Evolutionary conservation across 176 grass and related monocot genomes (phyloP).

Genomic region (sorghum (Sorghum bicolor)): DNA sequence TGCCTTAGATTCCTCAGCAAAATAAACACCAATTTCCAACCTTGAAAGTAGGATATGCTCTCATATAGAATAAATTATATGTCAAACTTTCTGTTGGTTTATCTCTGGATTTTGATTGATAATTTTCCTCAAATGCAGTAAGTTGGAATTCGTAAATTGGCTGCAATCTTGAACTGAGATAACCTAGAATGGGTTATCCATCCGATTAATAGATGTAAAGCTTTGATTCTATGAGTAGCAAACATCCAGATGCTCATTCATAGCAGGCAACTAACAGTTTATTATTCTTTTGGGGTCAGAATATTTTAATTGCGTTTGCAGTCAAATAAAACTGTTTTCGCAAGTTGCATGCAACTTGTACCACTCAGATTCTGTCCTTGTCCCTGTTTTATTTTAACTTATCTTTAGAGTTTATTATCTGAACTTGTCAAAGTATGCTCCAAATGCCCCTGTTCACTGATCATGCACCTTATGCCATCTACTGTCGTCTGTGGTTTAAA

Average conservation of each 20-base stretch:
- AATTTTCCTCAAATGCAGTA: background rate
- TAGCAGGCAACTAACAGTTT: too few species aligned
- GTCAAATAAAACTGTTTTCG: background rate
- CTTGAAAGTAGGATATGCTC: background rate
- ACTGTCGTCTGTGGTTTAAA: conserved; percentile 22
- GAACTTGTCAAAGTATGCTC: background rate
- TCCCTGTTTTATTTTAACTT: background rate
- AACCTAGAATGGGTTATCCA: background rate
- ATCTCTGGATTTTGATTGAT: background rate
- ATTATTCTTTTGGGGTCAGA: too few species aligned
- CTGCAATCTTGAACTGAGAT: background rate
- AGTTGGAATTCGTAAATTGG: background rate
- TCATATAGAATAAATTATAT: background rate
- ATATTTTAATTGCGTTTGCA: background rate
- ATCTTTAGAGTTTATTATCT: background rate
- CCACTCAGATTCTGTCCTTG: background rate
- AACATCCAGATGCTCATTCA: too few species aligned
- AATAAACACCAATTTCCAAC: background rate
- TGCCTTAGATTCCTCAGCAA: background rate
- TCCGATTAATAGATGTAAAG: too few species aligned
- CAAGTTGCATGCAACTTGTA: background rate
- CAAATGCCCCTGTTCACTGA: background rate
- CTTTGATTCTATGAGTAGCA: too few species aligned
- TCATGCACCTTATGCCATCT: conserved; percentile 9
- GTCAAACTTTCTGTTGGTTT: background rate